phyloP scores from a whole-genome alignment of 2,329 filamentous ascomycete species.

The Apiospora koreana region DNA sequence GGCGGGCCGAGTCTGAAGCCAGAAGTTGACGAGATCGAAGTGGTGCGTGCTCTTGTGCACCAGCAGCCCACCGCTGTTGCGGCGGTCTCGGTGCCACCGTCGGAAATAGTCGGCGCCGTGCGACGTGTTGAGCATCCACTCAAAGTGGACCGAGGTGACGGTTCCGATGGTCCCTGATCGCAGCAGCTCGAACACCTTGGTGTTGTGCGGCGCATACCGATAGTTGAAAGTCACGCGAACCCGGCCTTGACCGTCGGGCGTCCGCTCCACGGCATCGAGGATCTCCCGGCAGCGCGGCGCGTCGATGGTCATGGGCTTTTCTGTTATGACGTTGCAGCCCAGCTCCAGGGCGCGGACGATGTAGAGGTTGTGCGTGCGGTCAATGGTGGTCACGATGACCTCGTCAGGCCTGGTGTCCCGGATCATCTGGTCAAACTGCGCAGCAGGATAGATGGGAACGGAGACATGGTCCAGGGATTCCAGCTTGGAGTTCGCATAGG shows the following conservation, averaged over 20 bases:
- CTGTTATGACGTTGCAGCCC: constrained; percentile 61
- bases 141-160: constrained; percentile 60
- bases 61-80: constrained; percentile 59
- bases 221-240: constrained; percentile 66
- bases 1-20: constrained; percentile 55
- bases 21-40: constrained; percentile 65
- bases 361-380: constrained; percentile 62
- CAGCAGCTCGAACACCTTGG: constrained; percentile 56
- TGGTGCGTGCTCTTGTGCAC: constrained; percentile 67
- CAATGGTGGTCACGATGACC: constrained; percentile 64
- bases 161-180: constrained; percentile 55
- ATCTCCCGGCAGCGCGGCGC: constrained; percentile 55
- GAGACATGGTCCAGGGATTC: constrained; percentile 44
- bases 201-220: constrained; percentile 66
- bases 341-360: constrained; percentile 60
- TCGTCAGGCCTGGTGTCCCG: constrained; percentile 57
- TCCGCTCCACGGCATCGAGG: constrained; percentile 53
- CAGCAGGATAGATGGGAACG: constrained; percentile 55
- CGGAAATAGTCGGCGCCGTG: constrained; percentile 66
- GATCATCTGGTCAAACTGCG: constrained; percentile 60
- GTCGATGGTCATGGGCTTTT: constrained; percentile 68
- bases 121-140: constrained; percentile 64
- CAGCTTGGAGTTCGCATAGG: constrained; percentile 55
- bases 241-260: constrained; percentile 19
- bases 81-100: constrained; percentile 63